Percentiles rank a stretch among this genome's conserved stretches.
Evolutionary conservation across 345 rosid species (phyloP).

Genomic region (Carallia brachiata): DNA sequence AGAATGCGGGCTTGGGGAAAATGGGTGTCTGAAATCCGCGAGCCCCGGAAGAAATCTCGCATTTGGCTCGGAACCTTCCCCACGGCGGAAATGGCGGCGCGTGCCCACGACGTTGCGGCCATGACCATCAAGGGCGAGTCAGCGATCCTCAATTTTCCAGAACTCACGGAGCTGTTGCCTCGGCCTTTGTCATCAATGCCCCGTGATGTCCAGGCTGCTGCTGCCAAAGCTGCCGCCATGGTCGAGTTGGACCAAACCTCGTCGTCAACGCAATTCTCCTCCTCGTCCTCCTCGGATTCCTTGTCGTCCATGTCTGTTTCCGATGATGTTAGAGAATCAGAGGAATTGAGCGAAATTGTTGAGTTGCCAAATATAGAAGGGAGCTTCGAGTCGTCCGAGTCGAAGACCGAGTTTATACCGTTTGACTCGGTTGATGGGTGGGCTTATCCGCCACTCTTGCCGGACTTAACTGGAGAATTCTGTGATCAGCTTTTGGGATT

Average conservation of each 20-base stretch:
- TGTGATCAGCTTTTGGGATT: slow-evolving; percentile 18
- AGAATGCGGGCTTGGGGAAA: slow-evolving; percentile 31
- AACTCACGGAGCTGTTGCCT: slow-evolving; percentile 17
- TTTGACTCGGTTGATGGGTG: slow-evolving; percentile 24
- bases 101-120: slow-evolving; percentile 31
- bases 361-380: slow-evolving; percentile 30
- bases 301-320: slow-evolving; percentile 12
- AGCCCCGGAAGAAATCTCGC: slow-evolving; percentile 29
- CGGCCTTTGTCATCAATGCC: slow-evolving; percentile 26
- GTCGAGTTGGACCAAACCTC: slow-evolving; percentile 7
- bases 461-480: slow-evolving; percentile 7
- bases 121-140: slow-evolving; percentile 25
- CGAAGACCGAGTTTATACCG: slow-evolving; percentile 7
- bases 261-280: neutral
- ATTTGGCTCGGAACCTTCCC: slow-evolving; percentile 35
- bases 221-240: slow-evolving; percentile 31
- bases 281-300: neutral
- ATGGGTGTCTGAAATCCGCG: slow-evolving; percentile 32
- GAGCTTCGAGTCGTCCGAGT: slow-evolving; percentile 15
- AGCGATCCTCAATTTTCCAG: slow-evolving; percentile 25
- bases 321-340: slow-evolving; percentile 14
- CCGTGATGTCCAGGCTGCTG: slow-evolving; percentile 27
- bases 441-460: slow-evolving; percentile 11
- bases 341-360: slow-evolving; percentile 25
- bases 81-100: slow-evolving; percentile 32